Conservation (phyloP, 2,329 filamentous ascomycete species). For the Claviceps lovelessii region DNA sequence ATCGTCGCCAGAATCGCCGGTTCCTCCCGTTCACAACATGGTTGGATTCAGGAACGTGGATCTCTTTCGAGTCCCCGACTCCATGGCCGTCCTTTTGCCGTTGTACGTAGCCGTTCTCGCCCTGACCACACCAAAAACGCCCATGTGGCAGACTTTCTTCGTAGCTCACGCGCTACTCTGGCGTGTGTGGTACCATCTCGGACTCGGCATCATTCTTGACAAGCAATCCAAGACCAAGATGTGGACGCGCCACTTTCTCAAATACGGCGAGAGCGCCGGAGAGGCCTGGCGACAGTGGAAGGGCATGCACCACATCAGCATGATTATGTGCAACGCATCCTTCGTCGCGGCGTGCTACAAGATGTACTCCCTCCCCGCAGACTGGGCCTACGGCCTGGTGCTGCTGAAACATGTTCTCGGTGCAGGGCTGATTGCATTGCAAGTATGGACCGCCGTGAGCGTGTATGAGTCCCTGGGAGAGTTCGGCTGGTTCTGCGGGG, state of each 20-base stretch:
- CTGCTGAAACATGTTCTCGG: slow-evolving; percentile 81
- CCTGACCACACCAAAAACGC: slow-evolving; percentile 61
- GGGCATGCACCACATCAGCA: slow-evolving; percentile 83
- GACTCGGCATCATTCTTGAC: slow-evolving; percentile 72
- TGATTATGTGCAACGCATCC: slow-evolving; percentile 75
- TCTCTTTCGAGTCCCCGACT: slow-evolving; percentile 74
- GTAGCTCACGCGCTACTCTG: slow-evolving; percentile 66
- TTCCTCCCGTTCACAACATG: slow-evolving; percentile 64
- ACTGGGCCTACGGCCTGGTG: slow-evolving; percentile 78
- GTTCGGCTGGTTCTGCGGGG: slow-evolving; percentile 97
- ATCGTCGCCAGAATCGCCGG: slow-evolving; percentile 31
- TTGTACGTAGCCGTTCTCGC: slow-evolving; percentile 62
- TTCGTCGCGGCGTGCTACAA: slow-evolving; percentile 92
- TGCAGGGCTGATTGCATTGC: slow-evolving; percentile 63
- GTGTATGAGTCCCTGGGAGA: slow-evolving; percentile 93
- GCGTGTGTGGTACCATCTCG: slow-evolving; percentile 85
- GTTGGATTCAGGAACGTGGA: slow-evolving; percentile 76
- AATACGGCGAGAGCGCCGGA: slow-evolving; percentile 77
- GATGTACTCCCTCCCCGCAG: slow-evolving; percentile 74
- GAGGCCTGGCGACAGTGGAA: slow-evolving; percentile 99
- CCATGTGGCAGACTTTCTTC: slow-evolving; percentile 63
- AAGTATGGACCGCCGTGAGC: slow-evolving; percentile 83
- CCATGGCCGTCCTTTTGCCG: slow-evolving; percentile 62
- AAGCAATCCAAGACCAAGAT: slow-evolving; percentile 79
- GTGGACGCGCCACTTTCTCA: slow-evolving; percentile 96